phyloP scores from a whole-genome alignment of 352 stramenopile species.

The Pythium aquatile region DNA sequence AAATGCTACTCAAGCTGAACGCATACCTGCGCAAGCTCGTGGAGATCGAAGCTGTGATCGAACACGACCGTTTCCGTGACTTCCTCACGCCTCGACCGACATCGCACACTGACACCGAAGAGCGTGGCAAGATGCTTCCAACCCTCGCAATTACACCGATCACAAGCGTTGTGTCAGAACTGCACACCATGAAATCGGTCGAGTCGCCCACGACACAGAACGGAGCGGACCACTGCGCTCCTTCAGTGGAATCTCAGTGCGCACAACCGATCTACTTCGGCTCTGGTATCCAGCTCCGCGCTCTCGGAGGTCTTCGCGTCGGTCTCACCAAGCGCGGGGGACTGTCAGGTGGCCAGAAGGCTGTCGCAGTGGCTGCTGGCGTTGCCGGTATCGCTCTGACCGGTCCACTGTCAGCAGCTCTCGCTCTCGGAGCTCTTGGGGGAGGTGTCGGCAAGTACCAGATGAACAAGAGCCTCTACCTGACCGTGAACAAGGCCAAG shows the following conservation, averaged over 20 bases:
- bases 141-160: slow-evolving; percentile 12
- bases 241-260: slow-evolving; percentile 35
- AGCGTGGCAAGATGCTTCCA: slow-evolving; percentile 14
- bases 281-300: slow-evolving; percentile 40
- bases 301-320: slow-evolving; percentile 48
- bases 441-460: slow-evolving; percentile 65
- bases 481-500: slow-evolving; percentile 43
- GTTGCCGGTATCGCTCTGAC: slow-evolving; percentile 56
- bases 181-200: slow-evolving; percentile 19
- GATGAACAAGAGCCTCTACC: slow-evolving; percentile 57
- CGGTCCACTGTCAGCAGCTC: slow-evolving; percentile 45
- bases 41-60: slow-evolving; percentile 49
- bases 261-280: slow-evolving; percentile 40
- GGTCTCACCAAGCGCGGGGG: slow-evolving; percentile 52
- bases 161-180: slow-evolving; percentile 14
- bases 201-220: slow-evolving; percentile 7
- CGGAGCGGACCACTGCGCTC: background rate
- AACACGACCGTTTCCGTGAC: slow-evolving; percentile 36
- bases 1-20: slow-evolving; percentile 52
- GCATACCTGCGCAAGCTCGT: slow-evolving; percentile 61
- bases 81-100: slow-evolving; percentile 48
- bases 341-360: slow-evolving; percentile 54
- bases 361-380: slow-evolving; percentile 45
- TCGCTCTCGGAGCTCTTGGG: slow-evolving; percentile 52
- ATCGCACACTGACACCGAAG: slow-evolving; percentile 27